Evolutionary conservation across 208 protist genomes (phyloP), one percentile per base, ranked within the genome.

Genomic region (Wallacemonas rigidus): DNA sequence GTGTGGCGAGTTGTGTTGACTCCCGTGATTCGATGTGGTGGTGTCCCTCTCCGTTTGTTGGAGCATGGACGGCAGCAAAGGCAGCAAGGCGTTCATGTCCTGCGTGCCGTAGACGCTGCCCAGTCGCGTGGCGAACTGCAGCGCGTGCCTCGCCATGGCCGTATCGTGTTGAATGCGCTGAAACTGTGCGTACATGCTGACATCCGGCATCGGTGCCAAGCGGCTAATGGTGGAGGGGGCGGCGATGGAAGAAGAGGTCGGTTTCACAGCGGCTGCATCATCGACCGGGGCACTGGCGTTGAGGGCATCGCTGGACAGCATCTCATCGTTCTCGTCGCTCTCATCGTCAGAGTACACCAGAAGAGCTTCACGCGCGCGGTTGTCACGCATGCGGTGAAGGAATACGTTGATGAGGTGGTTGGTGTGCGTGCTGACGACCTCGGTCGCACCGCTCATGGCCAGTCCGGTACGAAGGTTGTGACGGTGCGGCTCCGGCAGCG

Each of bases 81-180:
- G 75, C 44, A 89, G 74, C 48, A 89, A 68, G 17, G 85, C 86
- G 75, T 90, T 83, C 69, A 94, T 87, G 78, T 94, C 89, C 76
- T 92, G 85, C 35, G 85, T 82, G 12, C 79, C 83, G 71, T 91
- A 94, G 14, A 92, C 64, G 7, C 79, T 85, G 55, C 89, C 86
- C 15, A 94, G 65, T 67, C 87, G 90, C 41, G 83, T 74, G 44
- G 84, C 89, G 69, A 94, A 83, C 77, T 86, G 82, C 40, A 92
- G 79, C 6, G 84, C 84, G 56, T 70, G 67, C 38, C 67, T 62
- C 1, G 65, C 53, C 62, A 63, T 36, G 26, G 54, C 55, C 12
- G 36, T 38, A 9, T 72, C 68, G 3, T 44, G 17, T 38, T 72
- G 47, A 72, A 72, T 39, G n/a, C 64, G 64, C 48, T 58, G 35